These are phyloP conservation scores for Phalaenopsis hybrid DNA, from an alignment of 116 monocot genomes.

Conservation along the genomic window DNA sequence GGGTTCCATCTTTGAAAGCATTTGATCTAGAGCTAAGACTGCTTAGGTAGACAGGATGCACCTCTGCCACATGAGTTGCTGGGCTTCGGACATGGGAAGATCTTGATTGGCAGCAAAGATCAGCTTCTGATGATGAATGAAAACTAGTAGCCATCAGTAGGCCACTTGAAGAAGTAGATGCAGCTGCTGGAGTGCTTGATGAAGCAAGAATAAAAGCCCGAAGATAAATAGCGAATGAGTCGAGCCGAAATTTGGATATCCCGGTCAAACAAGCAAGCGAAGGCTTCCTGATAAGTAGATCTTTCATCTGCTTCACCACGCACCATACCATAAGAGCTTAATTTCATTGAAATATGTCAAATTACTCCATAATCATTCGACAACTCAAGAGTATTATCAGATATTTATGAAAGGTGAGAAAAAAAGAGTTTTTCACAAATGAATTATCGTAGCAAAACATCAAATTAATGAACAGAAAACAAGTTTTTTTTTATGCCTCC, in stretches of 20 bases:
- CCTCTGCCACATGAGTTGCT: slow-evolving; percentile 23
- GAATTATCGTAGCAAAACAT: background rate
- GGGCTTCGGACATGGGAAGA: slow-evolving; percentile 12
- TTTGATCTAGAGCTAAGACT: slow-evolving; percentile 48
- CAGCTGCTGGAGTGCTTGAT: slow-evolving; percentile 11
- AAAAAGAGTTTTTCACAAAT: background rate
- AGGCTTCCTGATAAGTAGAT: slow-evolving; percentile 52
- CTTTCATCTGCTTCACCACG: slow-evolving; percentile 58
- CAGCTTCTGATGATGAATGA: slow-evolving; percentile 8
- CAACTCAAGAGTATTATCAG: background rate
- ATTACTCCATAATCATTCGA: background rate
- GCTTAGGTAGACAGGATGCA: slow-evolving; percentile 24
- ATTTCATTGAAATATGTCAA: background rate
- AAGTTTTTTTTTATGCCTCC: too few relatives aligned
- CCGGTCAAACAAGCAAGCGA: slow-evolving; percentile 77
- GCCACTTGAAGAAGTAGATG: slow-evolving; percentile 13
- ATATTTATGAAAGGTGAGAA: background rate
- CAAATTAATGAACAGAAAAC: background rate
- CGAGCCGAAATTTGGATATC: slow-evolving; percentile 60
- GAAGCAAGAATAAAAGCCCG: slow-evolving; percentile 54
- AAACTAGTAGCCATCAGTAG: background rate
- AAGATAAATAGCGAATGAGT: slow-evolving; percentile 69
- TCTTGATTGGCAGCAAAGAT: slow-evolving; percentile 15
- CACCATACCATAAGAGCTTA: background rate
- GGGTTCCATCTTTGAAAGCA: slow-evolving; percentile 49